Conservation (phyloP, 2,329 filamentous ascomycete species). For the Penicillium sp. region DNA sequence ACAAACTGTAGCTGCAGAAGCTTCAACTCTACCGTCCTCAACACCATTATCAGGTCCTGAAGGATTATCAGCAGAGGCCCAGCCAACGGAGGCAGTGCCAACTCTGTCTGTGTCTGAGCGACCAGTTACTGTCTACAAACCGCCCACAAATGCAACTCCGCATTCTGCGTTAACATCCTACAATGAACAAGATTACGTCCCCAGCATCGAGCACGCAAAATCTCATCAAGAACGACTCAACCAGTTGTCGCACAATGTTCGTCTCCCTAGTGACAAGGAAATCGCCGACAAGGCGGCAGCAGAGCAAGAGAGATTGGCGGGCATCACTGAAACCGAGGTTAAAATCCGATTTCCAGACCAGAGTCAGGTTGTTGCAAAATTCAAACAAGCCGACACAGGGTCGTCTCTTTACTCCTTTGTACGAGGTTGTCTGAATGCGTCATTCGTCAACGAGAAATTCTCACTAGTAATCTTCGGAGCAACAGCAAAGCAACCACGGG, state of each 20-base stretch:
- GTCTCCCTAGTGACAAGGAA: slow-evolving; percentile 78
- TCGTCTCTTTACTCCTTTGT: slow-evolving; percentile 71
- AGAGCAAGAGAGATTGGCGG: slow-evolving; percentile 61
- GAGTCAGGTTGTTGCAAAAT: slow-evolving; percentile 68
- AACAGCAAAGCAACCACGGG: slow-evolving; percentile 16
- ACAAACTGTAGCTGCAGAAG: not conserved
- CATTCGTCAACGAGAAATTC: slow-evolving; percentile 60
- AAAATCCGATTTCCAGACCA: slow-evolving; percentile 88
- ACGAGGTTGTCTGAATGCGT: slow-evolving; percentile 62
- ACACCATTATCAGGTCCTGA: not conserved
- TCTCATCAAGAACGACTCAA: slow-evolving; percentile 71
- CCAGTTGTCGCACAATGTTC: slow-evolving; percentile 71
- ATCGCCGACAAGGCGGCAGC: slow-evolving; percentile 65
- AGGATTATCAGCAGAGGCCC: not conserved
- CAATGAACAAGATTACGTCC: slow-evolving; percentile 73
- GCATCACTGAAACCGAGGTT: slow-evolving; percentile 65
- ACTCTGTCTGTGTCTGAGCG: slow-evolving; percentile 39
- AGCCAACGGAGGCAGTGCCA: slow-evolving; percentile 21
- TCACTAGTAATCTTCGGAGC: slow-evolving; percentile 58
- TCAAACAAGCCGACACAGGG: slow-evolving; percentile 65
- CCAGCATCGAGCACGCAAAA: slow-evolving; percentile 81
- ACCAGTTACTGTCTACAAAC: slow-evolving; percentile 67
- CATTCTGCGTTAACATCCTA: slow-evolving; percentile 65
- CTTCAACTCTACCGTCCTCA: not conserved
- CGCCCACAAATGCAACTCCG: slow-evolving; percentile 70